Evolutionary conservation across 129 eudicot genomes (phyloP).

Genomic region (Centella asiatica): DNA sequence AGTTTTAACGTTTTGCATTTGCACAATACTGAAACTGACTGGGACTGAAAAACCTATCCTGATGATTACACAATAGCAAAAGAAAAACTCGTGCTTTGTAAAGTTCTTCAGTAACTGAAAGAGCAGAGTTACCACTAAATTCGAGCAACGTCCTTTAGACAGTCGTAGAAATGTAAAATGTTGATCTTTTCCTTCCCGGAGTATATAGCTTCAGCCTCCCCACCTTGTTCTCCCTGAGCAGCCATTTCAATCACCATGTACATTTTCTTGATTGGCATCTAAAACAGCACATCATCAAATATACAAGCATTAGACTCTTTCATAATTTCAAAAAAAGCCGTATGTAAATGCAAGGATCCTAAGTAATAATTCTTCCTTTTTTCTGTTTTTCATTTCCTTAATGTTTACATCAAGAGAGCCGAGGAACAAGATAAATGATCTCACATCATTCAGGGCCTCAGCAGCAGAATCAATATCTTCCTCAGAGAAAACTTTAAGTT

Average conservation of each 20-base stretch:
- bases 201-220: constrained; percentile 73
- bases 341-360: background rate
- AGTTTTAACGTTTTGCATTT: too few species aligned
- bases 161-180: constrained; percentile 77
- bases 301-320: too few species aligned
- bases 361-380: background rate
- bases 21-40: too few species aligned
- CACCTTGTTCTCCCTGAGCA: constrained; percentile 92
- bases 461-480: constrained; percentile 88
- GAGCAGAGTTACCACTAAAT: constrained; percentile 18
- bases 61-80: background rate
- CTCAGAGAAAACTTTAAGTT: constrained; percentile 77
- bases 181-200: constrained; percentile 65
- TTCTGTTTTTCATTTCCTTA: too few species aligned
- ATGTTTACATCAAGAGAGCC: too few species aligned
- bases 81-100: constrained; percentile 16
- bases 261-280: constrained; percentile 93
- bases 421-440: constrained; percentile 22
- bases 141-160: constrained; percentile 63
- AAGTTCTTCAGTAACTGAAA: background rate
- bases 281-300: constrained; percentile 5
- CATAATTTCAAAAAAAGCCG: background rate
- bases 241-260: constrained; percentile 95
- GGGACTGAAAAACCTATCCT: background rate
- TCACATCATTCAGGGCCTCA: constrained; percentile 89